Evolutionary conservation across 1,284 basidiomycete genomes (phyloP), one percentile per base, ranked within the genome.

Genomic region (Trichosporon ovoides): DNA sequence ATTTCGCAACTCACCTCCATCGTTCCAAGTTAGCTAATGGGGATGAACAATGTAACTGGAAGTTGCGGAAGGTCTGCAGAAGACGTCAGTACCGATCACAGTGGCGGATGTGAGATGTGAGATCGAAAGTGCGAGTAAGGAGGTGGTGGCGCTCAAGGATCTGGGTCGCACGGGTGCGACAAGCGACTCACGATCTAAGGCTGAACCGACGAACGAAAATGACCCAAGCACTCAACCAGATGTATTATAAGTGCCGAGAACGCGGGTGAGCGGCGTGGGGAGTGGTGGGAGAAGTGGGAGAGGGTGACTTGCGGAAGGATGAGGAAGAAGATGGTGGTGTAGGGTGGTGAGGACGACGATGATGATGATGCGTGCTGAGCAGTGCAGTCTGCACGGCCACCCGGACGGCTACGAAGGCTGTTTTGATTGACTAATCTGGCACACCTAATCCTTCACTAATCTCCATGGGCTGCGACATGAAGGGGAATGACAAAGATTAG

Each of bases 1-100:
- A 46, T 43, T 40, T 33, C 1, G n/a, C 2, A 22, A 53, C 69
- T 64, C 58, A 73, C 71, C 68, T 73, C 71, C 71, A 73, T 73
- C 63, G 63, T 68, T 63, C 59, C 57, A 38, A 16, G 38, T 48
- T 16, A 48, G 43, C 43, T 48, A n/a, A 31, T 16, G 24, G 24
- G 31, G 34, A 35, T 19, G 52, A 10, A 35, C 36, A 48, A 31
- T 16, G 22, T 48, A 28, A 24, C 43, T 28, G 20, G 34, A 12
- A 28, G 22, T 20, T 11, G 35, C 14, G 12, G 7, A 38, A 20
- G 19, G 51, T 16, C 35, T 22, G 51, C 24, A 22, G 3, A 28
- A 20, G n/a, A 31, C 19, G 51, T 48, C 43, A 48, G 43, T 18
- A 52, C n/a, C 28, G 51, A n/a, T 20, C 24, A 35, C 11, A 18